Conservation (phyloP, 164 flowering plant species). For the Vitis amurensis region DNA sequence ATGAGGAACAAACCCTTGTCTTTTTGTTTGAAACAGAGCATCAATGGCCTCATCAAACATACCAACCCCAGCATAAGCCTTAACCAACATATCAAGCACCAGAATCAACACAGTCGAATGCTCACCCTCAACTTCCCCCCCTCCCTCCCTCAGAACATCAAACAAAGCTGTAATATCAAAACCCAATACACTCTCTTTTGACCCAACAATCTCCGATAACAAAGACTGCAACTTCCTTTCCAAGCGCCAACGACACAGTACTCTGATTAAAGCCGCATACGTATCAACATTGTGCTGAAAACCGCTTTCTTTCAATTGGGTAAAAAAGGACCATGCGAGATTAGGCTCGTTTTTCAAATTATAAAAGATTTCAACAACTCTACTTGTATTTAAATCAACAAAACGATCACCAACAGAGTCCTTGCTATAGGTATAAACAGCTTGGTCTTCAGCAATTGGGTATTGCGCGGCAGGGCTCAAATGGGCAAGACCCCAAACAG, state of each 20-base stretch:
- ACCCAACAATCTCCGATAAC: slow-evolving; percentile 49
- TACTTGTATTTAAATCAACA: background rate
- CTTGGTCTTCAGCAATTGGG: slow-evolving; percentile 11
- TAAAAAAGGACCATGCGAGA: slow-evolving; percentile 50
- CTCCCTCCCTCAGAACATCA: slow-evolving; percentile 30
- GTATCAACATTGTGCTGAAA: slow-evolving; percentile 42
- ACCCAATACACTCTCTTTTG: slow-evolving; percentile 17
- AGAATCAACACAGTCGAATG: slow-evolving; percentile 13
- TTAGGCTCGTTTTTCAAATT: slow-evolving; percentile 46
- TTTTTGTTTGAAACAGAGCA: slow-evolving; percentile 31
- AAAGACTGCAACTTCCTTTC: slow-evolving; percentile 42
- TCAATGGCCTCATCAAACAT: slow-evolving; percentile 71
- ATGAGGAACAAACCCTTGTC: slow-evolving; percentile 40
- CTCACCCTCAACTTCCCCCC: slow-evolving; percentile 18
- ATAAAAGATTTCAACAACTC: slow-evolving; percentile 16
- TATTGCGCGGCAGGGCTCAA: background rate
- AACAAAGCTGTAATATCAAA: slow-evolving; percentile 46
- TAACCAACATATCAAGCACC: slow-evolving; percentile 50
- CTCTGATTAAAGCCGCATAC: slow-evolving; percentile 43
- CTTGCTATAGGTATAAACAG: background rate
- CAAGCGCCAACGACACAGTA: slow-evolving; percentile 48
- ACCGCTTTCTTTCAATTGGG: slow-evolving; percentile 40
- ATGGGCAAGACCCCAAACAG: slow-evolving; percentile 10
- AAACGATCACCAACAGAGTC: background rate
- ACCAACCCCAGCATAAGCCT: slow-evolving; percentile 41